Evolutionary conservation across 306 rosid species (phyloP).

Genomic region (Oemleria cerasiformis): DNA sequence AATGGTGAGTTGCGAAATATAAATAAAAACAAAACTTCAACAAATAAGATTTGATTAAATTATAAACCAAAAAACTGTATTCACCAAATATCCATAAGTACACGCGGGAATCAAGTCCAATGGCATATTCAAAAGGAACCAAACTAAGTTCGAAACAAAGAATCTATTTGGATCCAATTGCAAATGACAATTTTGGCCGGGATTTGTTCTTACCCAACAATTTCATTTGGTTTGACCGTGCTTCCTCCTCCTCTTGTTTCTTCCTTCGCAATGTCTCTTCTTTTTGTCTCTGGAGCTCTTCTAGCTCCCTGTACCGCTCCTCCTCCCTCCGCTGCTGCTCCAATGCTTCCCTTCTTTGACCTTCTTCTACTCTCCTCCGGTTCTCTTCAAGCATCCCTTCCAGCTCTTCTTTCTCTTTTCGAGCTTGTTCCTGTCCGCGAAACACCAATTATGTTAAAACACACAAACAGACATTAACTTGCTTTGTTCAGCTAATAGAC

Average conservation of each 20-base stretch:
- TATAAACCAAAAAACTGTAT: slow-evolving; percentile 3
- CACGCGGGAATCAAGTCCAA: slow-evolving; percentile 6
- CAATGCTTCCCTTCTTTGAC: slow-evolving; percentile 88
- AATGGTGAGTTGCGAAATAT: neutral
- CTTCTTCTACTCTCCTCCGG: slow-evolving; percentile 81
- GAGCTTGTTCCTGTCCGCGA: slow-evolving; percentile 83
- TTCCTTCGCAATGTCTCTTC: slow-evolving; percentile 88
- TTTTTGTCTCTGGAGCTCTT: no score
- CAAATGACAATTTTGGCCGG: slow-evolving; percentile 94
- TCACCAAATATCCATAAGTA: neutral
- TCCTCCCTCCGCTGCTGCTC: slow-evolving; percentile 89
- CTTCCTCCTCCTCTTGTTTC: slow-evolving; percentile 90
- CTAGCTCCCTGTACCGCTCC: slow-evolving; percentile 94
- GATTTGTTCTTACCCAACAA: slow-evolving; percentile 93
- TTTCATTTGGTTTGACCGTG: slow-evolving; percentile 75
- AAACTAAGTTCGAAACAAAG: neutral
- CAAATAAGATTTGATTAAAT: neutral
- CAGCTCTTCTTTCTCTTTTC: slow-evolving; percentile 83
- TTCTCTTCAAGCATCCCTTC: slow-evolving; percentile 94
- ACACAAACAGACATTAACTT: neutral
- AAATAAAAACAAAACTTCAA: neutral
- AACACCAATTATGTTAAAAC: no score
- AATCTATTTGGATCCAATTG: slow-evolving; percentile 80
- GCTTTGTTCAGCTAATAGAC: neutral
- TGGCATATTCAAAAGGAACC: neutral